Percentiles rank a stretch among this genome's conserved stretches.
Evolutionary conservation across 345 rosid genomes (phyloP).

Genomic region (Brassica cretica): DNA sequence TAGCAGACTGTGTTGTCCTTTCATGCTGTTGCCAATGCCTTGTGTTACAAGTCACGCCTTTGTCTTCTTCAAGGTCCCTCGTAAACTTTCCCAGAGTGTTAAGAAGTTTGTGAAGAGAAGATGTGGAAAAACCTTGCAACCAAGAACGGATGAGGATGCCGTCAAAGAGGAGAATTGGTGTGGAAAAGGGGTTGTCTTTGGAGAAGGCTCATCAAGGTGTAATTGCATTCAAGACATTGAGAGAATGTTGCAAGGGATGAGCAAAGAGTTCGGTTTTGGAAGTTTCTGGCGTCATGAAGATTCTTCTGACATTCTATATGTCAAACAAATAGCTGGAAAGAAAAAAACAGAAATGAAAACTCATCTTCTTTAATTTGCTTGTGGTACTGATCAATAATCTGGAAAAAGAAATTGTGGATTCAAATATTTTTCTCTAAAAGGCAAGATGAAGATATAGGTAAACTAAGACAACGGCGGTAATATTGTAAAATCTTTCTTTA

Average conservation of each 20-base stretch:
- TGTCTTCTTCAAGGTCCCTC: slow-evolving; percentile 57
- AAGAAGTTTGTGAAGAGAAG: slow-evolving; percentile 48
- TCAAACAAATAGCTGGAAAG: not conserved
- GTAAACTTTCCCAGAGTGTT: slow-evolving; percentile 48
- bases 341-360: not conserved
- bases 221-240: slow-evolving; percentile 56
- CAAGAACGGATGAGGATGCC: slow-evolving; percentile 9
- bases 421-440: no score
- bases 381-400: slow-evolving; percentile 8
- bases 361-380: not conserved
- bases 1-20: slow-evolving; percentile 73
- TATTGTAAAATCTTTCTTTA: slow-evolving; percentile 13
- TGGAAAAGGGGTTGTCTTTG: slow-evolving; percentile 2
- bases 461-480: not conserved
- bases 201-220: slow-evolving; percentile 19
- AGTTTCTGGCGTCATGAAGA: slow-evolving; percentile 73
- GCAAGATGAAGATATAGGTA: not conserved
- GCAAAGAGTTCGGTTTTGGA: slow-evolving; percentile 75
- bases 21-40: slow-evolving; percentile 86
- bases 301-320: slow-evolving; percentile 14
- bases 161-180: slow-evolving; percentile 27
- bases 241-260: slow-evolving; percentile 52
- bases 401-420: not conserved
- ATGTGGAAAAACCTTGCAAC: slow-evolving; percentile 9
- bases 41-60: slow-evolving; percentile 59